These are phyloP conservation scores for Dactylis glomerata DNA, from an alignment of 176 grass and related monocot species.

Conservation along the genomic window DNA sequence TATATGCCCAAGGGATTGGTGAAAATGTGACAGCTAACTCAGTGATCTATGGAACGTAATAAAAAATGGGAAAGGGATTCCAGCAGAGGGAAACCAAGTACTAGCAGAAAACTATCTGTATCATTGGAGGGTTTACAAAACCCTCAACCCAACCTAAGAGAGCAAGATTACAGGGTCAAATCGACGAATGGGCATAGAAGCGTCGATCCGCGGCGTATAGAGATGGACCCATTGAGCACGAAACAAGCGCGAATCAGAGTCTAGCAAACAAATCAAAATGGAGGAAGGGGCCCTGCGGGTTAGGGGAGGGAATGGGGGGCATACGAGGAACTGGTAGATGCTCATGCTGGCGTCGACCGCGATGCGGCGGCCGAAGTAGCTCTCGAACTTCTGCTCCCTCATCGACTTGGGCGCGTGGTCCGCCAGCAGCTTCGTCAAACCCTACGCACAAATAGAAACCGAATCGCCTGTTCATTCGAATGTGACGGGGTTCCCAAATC, in stretches of 20 bases:
- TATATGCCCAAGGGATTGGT: neutral
- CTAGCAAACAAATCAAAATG: neutral
- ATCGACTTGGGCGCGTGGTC: slow-evolving; percentile 90
- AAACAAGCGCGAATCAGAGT: neutral
- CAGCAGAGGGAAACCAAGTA: too few species aligned
- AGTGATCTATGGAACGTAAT: neutral
- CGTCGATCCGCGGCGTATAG: too few species aligned
- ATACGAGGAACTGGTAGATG: slow-evolving; percentile 96
- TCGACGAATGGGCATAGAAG: neutral
- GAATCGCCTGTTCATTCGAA: neutral
- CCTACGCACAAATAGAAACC: slow-evolving; percentile 33
- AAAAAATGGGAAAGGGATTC: neutral
- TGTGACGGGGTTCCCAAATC: neutral
- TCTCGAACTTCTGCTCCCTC: slow-evolving; percentile 99
- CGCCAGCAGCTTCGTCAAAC: slow-evolving; percentile 95
- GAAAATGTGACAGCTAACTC: neutral
- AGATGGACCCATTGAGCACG: neutral
- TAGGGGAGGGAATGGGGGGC: too few species aligned
- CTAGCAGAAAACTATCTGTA: neutral
- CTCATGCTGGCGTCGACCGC: slow-evolving; percentile 96
- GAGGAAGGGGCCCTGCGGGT: neutral
- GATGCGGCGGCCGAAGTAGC: slow-evolving; percentile 91
- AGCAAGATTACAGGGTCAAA: neutral
- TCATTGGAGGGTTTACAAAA: neutral
- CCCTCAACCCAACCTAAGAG: slow-evolving; percentile 21